Percentiles rank a stretch among this genome's conserved stretches.
These are phyloP conservation scores for Urostyla sp. DNA, from an alignment of 73 alveolate genomes.

Conservation along the genomic window DNA sequence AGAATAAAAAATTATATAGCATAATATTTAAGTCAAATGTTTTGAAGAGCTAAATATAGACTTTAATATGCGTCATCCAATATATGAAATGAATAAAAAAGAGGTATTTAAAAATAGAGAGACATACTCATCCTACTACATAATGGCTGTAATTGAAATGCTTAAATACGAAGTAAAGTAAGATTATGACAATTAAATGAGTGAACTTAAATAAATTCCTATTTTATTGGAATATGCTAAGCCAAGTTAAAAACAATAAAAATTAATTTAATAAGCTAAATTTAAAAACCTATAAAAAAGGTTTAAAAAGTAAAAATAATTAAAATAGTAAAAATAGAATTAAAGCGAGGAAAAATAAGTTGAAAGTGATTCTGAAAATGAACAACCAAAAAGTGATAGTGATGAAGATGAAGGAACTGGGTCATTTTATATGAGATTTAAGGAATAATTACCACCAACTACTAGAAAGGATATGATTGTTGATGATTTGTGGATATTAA, in stretches of 20 bases:
- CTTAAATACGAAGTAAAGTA: constrained; percentile 57
- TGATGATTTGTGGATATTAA: constrained; percentile 71
- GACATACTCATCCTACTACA: constrained; percentile 51
- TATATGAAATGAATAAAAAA: constrained; percentile 2
- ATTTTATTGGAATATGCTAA: constrained; percentile 40
- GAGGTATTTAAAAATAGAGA: constrained; percentile 50
- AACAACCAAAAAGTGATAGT: neutral
- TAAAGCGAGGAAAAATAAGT: constrained; percentile 3
- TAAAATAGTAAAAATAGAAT: constrained; percentile 4
- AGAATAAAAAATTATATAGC: constrained; percentile 14
- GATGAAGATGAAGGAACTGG: constrained; percentile 46
- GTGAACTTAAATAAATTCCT: constrained; percentile 49
- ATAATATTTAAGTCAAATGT: neutral
- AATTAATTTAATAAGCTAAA: constrained; percentile 42
- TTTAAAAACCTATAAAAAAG: constrained; percentile 37
- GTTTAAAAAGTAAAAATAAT: constrained; percentile 37
- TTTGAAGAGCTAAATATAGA: constrained; percentile 28
- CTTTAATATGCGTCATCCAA: constrained; percentile 33
- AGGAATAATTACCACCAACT: constrained; percentile 11
- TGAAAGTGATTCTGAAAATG: constrained; percentile 33
- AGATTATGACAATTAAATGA: constrained; percentile 58
- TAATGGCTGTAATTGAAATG: constrained; percentile 66
- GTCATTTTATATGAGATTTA: constrained; percentile 33
- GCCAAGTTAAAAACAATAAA: constrained; percentile 10
- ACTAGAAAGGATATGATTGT: constrained; percentile 58